phyloP scores from a whole-genome alignment of 2,329 filamentous ascomycete species.

The Monilinia laxa region DNA sequence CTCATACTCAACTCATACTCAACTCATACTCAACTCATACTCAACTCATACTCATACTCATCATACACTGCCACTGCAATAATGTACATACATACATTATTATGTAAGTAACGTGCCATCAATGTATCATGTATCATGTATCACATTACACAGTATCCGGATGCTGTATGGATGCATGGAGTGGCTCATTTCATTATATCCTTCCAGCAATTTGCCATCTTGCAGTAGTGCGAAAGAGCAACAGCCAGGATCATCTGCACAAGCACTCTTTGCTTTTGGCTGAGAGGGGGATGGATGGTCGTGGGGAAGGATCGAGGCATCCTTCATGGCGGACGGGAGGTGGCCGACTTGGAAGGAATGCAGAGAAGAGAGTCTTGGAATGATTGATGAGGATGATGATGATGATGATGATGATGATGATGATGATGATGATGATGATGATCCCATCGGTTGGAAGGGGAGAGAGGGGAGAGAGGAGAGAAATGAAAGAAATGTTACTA shows the following conservation, averaged over 20 bases:
- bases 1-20: too few species aligned
- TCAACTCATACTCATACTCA: too few species aligned
- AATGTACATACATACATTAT: too few species aligned
- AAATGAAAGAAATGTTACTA: background rate
- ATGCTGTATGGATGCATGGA: too few species aligned
- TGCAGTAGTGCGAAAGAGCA: constrained; percentile 9
- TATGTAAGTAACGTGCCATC: too few species aligned
- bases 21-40: too few species aligned
- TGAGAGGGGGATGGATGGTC: background rate
- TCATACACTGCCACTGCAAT: too few species aligned
- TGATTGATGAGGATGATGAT: too few species aligned
- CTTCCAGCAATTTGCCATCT: background rate
- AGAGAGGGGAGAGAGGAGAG: background rate
- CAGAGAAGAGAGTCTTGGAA: background rate
- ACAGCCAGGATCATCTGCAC: background rate
- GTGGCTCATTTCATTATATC: background rate
- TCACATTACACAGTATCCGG: too few species aligned
- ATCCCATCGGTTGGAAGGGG: background rate
- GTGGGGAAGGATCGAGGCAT: constrained; percentile 4
- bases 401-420: too few species aligned
- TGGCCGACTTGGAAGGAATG: background rate
- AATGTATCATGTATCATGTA: too few species aligned
- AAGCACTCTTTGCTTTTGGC: background rate
- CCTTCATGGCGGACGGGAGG: constrained; percentile 17
- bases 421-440: too few species aligned